Evolutionary conservation across 495 filamentous ascomycete genomes (phyloP).

Genomic region (Aspergillus incahuasiensis): DNA sequence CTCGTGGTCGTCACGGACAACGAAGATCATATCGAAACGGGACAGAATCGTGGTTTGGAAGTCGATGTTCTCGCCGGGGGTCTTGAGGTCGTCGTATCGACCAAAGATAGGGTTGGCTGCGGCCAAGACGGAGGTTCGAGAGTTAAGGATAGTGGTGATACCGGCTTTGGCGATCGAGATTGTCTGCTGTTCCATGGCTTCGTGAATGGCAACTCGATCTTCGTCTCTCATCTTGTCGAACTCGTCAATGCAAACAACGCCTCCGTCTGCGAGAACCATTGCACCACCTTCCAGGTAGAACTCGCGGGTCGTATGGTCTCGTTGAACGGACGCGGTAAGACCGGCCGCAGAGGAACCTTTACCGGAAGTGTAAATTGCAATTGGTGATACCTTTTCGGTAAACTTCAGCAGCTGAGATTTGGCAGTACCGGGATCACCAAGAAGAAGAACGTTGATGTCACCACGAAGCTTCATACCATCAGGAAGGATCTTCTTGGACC

Average conservation of each 20-base stretch:
- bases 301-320: conserved; percentile 85
- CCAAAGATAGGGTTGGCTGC: conserved; percentile 98
- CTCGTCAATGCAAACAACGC: conserved; percentile 98
- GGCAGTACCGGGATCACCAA: conserved; percentile 97
- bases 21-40: conserved; percentile 99
- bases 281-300: conserved; percentile 98
- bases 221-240: conserved; percentile 99
- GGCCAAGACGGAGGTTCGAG: conserved; percentile 89
- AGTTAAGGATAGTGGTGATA: conserved; percentile 97
- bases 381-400: conserved; percentile 93
- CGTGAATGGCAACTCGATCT: conserved; percentile 97
- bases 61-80: conserved; percentile 97
- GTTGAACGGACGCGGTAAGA: conserved; percentile 95
- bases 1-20: conserved; percentile 94
- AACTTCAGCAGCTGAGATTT: conserved; percentile 98
- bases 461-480: conserved; percentile 98
- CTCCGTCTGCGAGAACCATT: conserved; percentile 97
- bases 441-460: conserved; percentile 95
- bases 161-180: conserved; percentile 99
- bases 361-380: conserved; percentile 98
- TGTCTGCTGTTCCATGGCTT: conserved; percentile 99
- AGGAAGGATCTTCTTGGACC: conserved; percentile 96
- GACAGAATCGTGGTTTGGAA: conserved; percentile 99
- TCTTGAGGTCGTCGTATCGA: conserved; percentile 96
- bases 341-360: conserved; percentile 98